Conservation (phyloP, 768 basidiomycete genomes). For the Polyporus arcularius region DNA sequence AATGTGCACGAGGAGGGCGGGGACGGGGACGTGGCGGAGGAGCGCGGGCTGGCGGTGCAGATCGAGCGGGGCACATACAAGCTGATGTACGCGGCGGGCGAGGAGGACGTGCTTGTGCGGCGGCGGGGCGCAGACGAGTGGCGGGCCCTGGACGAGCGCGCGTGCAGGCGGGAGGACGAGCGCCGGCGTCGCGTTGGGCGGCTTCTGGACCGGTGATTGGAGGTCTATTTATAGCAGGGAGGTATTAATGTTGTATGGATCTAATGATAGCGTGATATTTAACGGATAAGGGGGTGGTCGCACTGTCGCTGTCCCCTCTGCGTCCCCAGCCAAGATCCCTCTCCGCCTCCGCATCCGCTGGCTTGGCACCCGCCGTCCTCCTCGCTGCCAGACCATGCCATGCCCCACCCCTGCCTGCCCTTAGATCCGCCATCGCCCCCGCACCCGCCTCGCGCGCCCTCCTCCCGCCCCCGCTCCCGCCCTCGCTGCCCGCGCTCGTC, state of each 20-base stretch:
- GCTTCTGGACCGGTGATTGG: slow-evolving; percentile 17
- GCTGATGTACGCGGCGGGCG: slow-evolving; percentile 64
- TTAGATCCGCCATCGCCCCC: slow-evolving; percentile 11
- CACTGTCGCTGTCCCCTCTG: slow-evolving; percentile 15
- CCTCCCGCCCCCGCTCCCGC: slow-evolving; percentile 12
- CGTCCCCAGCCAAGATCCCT: slow-evolving; percentile 22
- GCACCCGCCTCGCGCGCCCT: slow-evolving; percentile 17
- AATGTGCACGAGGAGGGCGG: slow-evolving; percentile 37
- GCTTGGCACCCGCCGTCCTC: background rate
- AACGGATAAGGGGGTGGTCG: slow-evolving; percentile 12
- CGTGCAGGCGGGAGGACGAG: slow-evolving; percentile 54
- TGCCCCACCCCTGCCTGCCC: slow-evolving; percentile 13
- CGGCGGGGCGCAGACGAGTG: slow-evolving; percentile 37
- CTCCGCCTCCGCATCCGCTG: background rate
- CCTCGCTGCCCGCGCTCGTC: slow-evolving; percentile 5
- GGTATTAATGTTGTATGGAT: slow-evolving; percentile 12
- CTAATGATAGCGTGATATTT: slow-evolving; percentile 23
- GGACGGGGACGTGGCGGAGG: slow-evolving; percentile 29
- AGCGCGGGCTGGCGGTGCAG: slow-evolving; percentile 52
- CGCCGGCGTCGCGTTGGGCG: slow-evolving; percentile 47
- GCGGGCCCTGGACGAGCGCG: slow-evolving; percentile 38
- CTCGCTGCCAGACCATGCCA: slow-evolving; percentile 16
- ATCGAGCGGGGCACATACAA: slow-evolving; percentile 65
- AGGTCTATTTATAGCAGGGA: slow-evolving; percentile 19
- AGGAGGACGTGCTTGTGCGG: slow-evolving; percentile 59